These are phyloP conservation scores for Aspergillus fumigatus DNA, from an alignment of 2,329 filamentous ascomycete species.

Conservation along the genomic window DNA sequence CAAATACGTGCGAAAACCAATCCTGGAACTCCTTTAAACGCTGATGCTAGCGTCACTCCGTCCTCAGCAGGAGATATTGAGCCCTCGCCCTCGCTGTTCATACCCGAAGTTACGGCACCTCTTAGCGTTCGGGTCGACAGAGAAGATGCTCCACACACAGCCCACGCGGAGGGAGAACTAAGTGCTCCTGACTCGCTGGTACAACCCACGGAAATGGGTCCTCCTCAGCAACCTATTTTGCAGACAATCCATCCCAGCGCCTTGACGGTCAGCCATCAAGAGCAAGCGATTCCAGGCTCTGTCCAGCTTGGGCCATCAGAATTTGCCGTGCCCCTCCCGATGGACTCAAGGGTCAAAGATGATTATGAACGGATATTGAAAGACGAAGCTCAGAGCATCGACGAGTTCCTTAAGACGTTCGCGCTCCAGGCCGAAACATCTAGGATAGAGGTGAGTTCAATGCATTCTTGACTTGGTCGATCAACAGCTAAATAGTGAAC, in stretches of 20 bases:
- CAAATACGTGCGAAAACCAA: constrained; percentile 22
- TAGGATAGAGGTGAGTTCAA: constrained; percentile 23
- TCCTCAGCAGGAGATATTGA: constrained; percentile 41
- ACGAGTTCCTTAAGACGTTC: constrained; percentile 23
- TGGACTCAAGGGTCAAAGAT: constrained; percentile 42
- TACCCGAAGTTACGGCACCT: constrained; percentile 29
- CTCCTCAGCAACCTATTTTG: constrained; percentile 17
- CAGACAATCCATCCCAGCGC: constrained; percentile 38
- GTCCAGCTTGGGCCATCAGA: constrained; percentile 36
- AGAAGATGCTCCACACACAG: constrained; percentile 19
- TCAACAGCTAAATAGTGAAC: constrained; percentile 12
- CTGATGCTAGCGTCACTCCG: constrained; percentile 34
- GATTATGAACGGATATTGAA: constrained; percentile 35
- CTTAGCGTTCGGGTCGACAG: constrained; percentile 35
- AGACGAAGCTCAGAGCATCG: constrained; percentile 25
- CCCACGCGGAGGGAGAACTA: constrained; percentile 12
- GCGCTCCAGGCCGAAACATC: constrained; percentile 8
- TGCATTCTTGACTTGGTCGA: neutral
- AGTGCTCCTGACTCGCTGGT: constrained; percentile 24
- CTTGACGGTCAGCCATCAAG: constrained; percentile 24
- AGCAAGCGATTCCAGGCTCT: constrained; percentile 26
- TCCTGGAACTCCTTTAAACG: constrained; percentile 13
- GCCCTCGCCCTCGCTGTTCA: constrained; percentile 22
- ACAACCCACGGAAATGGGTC: constrained; percentile 23
- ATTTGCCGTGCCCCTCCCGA: constrained; percentile 39